Evolutionary conservation across 1,284 basidiomycete species (phyloP), one percentile per base, ranked within the genome.

Genomic region (Trametes sp.): DNA sequence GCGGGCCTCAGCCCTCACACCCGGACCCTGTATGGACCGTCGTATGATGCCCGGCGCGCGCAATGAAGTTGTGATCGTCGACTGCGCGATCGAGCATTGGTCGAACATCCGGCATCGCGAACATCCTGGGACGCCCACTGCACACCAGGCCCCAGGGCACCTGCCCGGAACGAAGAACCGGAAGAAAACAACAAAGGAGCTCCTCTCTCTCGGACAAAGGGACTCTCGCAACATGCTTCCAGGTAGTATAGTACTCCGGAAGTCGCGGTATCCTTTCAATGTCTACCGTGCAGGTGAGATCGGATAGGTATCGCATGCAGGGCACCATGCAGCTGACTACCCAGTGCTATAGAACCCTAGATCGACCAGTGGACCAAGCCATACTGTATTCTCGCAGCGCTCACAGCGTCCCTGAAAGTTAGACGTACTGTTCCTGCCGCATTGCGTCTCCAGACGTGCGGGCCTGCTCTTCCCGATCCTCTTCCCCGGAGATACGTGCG

Each of bases 351-450:
- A 16, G 21, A 21, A 23, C 35, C 1, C 35, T 36, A 5, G 51
- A 53, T 26, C 51, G n/a, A 24, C 33, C 23, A 36, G 48, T 29
- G 48, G 11, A 7, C 38, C 26, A 24, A 7, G 31, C 31, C 52
- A 42, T 19, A n/a, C 26, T 54, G 41, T 26, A 31, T 3, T 21
- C 28, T 45, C 26, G 24, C 19, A 8, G 28, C 26, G 2, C 35
- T 33, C 54, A 45, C 42, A 23, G 10, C 42, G 54, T 46, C 54
- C 54, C 54, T 55, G 54, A 35, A 28, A 23, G 10, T 24, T 3
- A 45, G 26, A 55, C 41, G 54, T 55, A 45, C 23, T 7, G 31
- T 24, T 14, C 29, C 14, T 23, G n/a, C 31, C 50, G 31, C 44
- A 7, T 31, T 24, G 50, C 50, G 21, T 23, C 33, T 51, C 50